phyloP scores from a whole-genome alignment of 768 basidiomycete genomes.

The Amanita fuliginea region DNA sequence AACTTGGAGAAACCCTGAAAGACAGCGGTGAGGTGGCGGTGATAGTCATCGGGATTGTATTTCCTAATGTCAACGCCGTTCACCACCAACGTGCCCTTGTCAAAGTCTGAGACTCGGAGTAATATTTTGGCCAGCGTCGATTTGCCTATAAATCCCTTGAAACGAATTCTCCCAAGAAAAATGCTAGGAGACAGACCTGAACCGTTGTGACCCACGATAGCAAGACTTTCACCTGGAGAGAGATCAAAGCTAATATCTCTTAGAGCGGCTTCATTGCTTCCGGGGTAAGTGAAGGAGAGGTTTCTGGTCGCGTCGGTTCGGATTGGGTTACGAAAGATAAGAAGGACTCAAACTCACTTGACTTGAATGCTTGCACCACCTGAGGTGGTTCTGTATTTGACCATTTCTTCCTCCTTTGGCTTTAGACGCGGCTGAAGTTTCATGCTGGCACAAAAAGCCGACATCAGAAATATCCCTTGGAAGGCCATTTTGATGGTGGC shows the following conservation, averaged over 20 bases:
- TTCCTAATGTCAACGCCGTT: conserved; percentile 62
- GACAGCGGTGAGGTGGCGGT: conserved; percentile 65
- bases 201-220: conserved; percentile 80
- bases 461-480: conserved; percentile 80
- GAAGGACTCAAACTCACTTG: conserved; percentile 31
- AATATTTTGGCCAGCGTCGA: conserved; percentile 79
- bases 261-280: conserved; percentile 54
- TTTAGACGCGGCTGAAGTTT: conserved; percentile 57
- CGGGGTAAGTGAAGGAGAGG: conserved; percentile 71
- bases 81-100: conserved; percentile 54
- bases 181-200: conserved; percentile 40
- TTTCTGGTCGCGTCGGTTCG: conserved; percentile 16
- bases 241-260: conserved; percentile 60
- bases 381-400: conserved; percentile 33
- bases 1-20: conserved; percentile 84
- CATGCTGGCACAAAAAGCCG: conserved; percentile 74
- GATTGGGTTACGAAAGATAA: background rate
- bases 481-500: conserved; percentile 65
- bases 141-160: conserved; percentile 43
- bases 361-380: conserved; percentile 64
- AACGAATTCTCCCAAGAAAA: conserved; percentile 8
- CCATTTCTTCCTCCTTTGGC: conserved; percentile 41
- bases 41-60: conserved; percentile 59
- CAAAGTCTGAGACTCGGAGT: conserved; percentile 69
- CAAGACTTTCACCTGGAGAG: conserved; percentile 67